Percentiles rank a stretch among this genome's conserved stretches.
phyloP scores from a whole-genome alignment of 1,139 yeast genomes.

The Candida mesenterica region DNA sequence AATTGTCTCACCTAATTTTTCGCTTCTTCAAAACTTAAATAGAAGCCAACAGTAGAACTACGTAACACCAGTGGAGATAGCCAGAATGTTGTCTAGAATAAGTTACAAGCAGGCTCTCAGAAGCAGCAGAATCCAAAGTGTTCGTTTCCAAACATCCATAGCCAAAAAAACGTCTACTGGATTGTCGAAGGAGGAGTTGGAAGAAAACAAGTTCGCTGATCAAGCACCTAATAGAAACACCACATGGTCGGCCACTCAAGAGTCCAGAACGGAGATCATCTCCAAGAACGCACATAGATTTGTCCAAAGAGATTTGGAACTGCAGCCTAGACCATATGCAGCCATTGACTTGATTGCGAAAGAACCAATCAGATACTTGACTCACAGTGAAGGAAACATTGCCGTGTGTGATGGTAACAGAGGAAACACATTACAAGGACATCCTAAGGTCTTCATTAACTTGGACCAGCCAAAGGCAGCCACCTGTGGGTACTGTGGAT shows the following conservation, averaged over 20 bases:
- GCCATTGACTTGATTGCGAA: conserved; percentile 81
- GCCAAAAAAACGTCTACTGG: conserved; percentile 28
- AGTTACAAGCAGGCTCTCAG: conserved; percentile 1
- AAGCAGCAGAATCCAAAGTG: conserved; percentile 10
- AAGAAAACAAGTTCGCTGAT: conserved; percentile 32
- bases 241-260: conserved; percentile 74
- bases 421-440: conserved; percentile 71
- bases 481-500: conserved; percentile 80
- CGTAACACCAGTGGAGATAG: background rate
- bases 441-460: conserved; percentile 80
- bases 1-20: too few species aligned
- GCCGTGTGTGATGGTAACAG: conserved; percentile 88
- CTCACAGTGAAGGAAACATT: conserved; percentile 47
- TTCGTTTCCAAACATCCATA: conserved; percentile 17
- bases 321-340: conserved; percentile 79
- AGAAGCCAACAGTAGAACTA: too few species aligned
- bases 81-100: background rate
- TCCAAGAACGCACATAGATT: conserved; percentile 60
- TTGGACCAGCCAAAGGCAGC: conserved; percentile 72
- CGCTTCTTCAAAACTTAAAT: too few species aligned
- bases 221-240: conserved; percentile 77
- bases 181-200: conserved; percentile 38
- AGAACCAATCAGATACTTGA: conserved; percentile 66
- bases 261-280: conserved; percentile 57
- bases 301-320: conserved; percentile 63